Evolutionary conservation across 768 basidiomycete genomes (phyloP), one percentile per base, ranked within the genome.

Genomic region (Macrolepiota dolichaula): DNA sequence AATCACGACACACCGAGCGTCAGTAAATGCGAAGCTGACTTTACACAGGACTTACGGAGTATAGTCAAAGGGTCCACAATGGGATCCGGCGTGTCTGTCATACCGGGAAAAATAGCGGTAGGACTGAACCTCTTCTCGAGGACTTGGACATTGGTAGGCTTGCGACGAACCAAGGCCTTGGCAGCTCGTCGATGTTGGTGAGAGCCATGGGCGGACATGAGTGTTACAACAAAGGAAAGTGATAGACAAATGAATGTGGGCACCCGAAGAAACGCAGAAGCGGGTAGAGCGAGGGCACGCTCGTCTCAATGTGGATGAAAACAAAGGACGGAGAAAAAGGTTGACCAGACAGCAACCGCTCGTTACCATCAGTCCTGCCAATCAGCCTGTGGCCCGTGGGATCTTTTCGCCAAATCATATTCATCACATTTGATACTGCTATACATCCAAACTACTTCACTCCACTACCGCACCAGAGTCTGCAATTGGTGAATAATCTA

Each of bases 111-210:
- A 35, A 53, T 46, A 40, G 59, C 59, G 12, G 53, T 61, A 13
- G 59, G 59, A 29, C 52, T 61, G 52, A 61, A 61, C 38, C 59
- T 61, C 46, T 55, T 36, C 32, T 52, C 51, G 29, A 60, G 59
- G 51, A 52, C 51, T 32, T 61, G 52, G 35, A 54, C 53, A 5
- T 47, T 47, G 42, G 52, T 25, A 25, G 59, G 51, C 27, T 53
- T 60, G 40, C 35, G 59, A 13, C n/a, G 59, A 54, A 50, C 2
- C 24, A 55, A 32, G 19, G 59, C 35, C 46, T 35, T 49, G n/a
- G 59, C 52, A 2, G 53, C 52, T 47, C 42, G 52, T 37, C 53
- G 52, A 24, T 55, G 57, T 9, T 51, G 52, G 42, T 15, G 24
- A 44, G 35, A 22, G 17, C 22, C 59, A 61, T 61, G 59, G 29